Conservation (phyloP, 2,329 filamentous ascomycete species). For the Fusarium sambucinum region DNA sequence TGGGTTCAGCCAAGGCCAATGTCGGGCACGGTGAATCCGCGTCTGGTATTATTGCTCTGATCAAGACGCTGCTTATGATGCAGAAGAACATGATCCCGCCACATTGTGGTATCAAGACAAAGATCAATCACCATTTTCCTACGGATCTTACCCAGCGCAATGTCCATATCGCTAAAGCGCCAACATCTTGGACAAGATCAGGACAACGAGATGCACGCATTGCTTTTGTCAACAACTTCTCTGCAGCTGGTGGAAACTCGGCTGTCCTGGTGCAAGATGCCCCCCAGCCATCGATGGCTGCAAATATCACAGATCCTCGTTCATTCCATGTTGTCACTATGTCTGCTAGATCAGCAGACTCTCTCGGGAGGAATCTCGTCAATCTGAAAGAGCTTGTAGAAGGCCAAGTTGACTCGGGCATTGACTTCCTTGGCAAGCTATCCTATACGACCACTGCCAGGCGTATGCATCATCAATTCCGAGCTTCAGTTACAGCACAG, state of each 20-base stretch:
- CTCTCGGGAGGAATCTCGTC: background rate
- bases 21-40: conserved; percentile 66
- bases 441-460: conserved; percentile 4
- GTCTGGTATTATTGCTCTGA: conserved; percentile 1
- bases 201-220: conserved; percentile 19
- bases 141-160: background rate
- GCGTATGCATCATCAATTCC: conserved; percentile 3
- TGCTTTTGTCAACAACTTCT: conserved; percentile 7
- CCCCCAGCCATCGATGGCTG: accelerated
- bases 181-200: conserved; percentile 6
- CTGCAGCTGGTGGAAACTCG: conserved; percentile 1
- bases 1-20: conserved; percentile 75
- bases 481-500: background rate
- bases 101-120: conserved; percentile 44
- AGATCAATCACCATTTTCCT: conserved; percentile 7
- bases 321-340: background rate
- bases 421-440: background rate
- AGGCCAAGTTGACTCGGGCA: background rate
- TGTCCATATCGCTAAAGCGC: background rate
- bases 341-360: background rate
- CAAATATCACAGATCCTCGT: background rate
- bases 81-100: background rate
- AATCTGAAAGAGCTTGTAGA: background rate
- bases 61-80: conserved; percentile 10
- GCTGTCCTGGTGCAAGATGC: background rate